Evolutionary conservation across 495 filamentous ascomycete species (phyloP).

Genomic region (Chaetomium cochliodes): DNA sequence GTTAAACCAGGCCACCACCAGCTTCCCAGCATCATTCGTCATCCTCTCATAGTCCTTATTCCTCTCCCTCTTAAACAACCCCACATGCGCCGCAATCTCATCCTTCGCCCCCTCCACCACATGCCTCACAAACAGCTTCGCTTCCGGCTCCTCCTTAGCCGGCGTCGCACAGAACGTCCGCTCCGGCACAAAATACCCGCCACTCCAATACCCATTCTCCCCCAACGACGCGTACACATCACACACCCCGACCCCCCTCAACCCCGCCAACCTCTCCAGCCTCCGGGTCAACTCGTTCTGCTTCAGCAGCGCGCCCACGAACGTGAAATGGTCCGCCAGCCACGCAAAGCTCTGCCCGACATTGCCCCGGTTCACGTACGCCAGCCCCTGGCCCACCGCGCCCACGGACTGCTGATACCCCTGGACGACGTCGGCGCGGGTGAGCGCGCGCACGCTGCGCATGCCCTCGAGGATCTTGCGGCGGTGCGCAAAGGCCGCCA

Average conservation of each 20-base stretch:
- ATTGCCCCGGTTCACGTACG: constrained; percentile 50
- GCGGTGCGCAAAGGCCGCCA: constrained; percentile 79
- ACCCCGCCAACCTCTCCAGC: constrained; percentile 42
- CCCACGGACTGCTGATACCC: constrained; percentile 48
- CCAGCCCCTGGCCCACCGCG: constrained; percentile 49
- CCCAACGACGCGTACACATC: constrained; percentile 44
- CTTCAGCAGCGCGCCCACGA: constrained; percentile 47
- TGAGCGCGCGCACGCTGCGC: constrained; percentile 40
- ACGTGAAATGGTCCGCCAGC: constrained; percentile 49
- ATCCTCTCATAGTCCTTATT: constrained; percentile 76
- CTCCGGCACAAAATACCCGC: constrained; percentile 55
- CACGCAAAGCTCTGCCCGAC: constrained; percentile 50
- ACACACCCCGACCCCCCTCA: constrained; percentile 40
- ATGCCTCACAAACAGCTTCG: constrained; percentile 54
- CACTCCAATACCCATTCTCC: constrained; percentile 53
- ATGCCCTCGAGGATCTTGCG: constrained; percentile 65
- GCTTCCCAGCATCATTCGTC: constrained; percentile 60
- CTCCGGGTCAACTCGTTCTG: constrained; percentile 43
- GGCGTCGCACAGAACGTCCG: constrained; percentile 54
- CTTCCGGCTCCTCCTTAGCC: constrained; percentile 30
- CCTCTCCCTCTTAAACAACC: constrained; percentile 74
- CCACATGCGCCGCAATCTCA: constrained; percentile 79
- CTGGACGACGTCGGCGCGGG: constrained; percentile 40
- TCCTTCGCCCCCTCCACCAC: constrained; percentile 73
- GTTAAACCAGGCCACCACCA: constrained; percentile 55